Conservation (phyloP, 2,329 filamentous ascomycete genomes). For the Ramularia collo-cygni region DNA sequence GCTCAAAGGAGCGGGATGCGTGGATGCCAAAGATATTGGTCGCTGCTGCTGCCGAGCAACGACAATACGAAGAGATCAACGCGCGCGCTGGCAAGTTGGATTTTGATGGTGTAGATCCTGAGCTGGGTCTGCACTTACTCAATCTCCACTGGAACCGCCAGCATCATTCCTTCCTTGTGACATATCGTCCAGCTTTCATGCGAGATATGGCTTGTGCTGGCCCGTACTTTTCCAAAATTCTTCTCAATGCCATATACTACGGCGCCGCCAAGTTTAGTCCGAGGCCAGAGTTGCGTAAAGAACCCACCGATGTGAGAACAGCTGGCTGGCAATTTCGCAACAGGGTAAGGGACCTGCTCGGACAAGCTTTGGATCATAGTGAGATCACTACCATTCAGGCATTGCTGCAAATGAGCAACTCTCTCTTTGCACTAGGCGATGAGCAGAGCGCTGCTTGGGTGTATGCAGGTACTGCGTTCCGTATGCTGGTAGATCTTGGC, state of each 20-base stretch:
- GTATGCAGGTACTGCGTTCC: constrained; percentile 51
- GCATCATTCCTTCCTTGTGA: constrained; percentile 19
- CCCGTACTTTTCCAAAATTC: constrained; percentile 50
- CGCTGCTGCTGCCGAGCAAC: constrained; percentile 42
- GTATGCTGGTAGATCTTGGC: constrained; percentile 50
- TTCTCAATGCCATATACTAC: constrained; percentile 51
- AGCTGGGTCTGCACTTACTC: constrained; percentile 47
- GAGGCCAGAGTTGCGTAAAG: constrained; percentile 40
- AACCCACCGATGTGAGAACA: constrained; percentile 41
- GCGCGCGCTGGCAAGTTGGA: constrained; percentile 42
- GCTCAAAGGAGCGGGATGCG: constrained; percentile 28
- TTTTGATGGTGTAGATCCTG: constrained; percentile 50
- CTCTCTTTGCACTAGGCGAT: constrained; percentile 45
- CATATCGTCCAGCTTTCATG: constrained; percentile 22
- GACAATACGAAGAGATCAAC: constrained; percentile 47
- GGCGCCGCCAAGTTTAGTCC: constrained; percentile 31
- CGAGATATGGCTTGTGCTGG: constrained; percentile 42
- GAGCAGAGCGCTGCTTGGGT: constrained; percentile 51
- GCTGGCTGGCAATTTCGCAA: constrained; percentile 44
- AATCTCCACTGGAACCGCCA: constrained; percentile 36
- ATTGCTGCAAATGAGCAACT: constrained; percentile 46
- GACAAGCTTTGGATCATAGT: constrained; percentile 39
- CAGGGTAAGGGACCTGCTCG: constrained; percentile 43
- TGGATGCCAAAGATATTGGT: constrained; percentile 43
- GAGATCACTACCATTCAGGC: constrained; percentile 51